Evolutionary conservation across 139 green algal genomes (phyloP), one percentile per base, ranked within the genome.

Genomic region (Chlorella sp.): DNA sequence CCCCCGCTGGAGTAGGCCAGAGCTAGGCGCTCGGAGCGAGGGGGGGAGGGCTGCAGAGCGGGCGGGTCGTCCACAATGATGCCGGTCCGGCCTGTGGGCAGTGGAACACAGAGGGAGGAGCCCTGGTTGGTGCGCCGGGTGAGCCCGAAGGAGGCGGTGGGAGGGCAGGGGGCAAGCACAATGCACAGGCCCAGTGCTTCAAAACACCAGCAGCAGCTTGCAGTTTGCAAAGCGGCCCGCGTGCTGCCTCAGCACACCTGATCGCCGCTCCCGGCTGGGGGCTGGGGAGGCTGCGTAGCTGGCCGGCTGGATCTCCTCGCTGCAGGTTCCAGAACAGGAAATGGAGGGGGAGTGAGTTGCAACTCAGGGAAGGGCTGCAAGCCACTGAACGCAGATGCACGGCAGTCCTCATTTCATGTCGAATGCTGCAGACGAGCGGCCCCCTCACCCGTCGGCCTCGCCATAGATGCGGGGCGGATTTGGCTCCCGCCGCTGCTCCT

Each of bases 381-480:
- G n/a, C n/a, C n/a, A n/a, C n/a, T n/a, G n/a, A n/a, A n/a, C n/a
- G n/a, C n/a, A n/a, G n/a, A n/a, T n/a, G n/a, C n/a, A n/a, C n/a
- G n/a, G n/a, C n/a, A n/a, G n/a, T n/a, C n/a, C n/a, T n/a, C n/a
- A n/a, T n/a, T n/a, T n/a, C n/a, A n/a, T n/a, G n/a, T n/a, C n/a
- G n/a, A n/a, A n/a, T n/a, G n/a, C n/a, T n/a, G n/a, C n/a, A n/a
- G n/a, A n/a, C n/a, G n/a, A n/a, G n/a, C n/a, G n/a, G n/a, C n/a
- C n/a, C n/a, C 4, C 78, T 55, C 63, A 74, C 78, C 39, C 26
- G 18, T 83, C 63, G 0, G 18, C 28, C 36, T 74, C 76, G 23
- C 76, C 78, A n/a, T 83, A 83, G 41, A 83, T 83, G 63, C 78
- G 78, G 6, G 78, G 78, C 32, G 18, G 56, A 32, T 36, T 44